Percentiles rank a stretch among this genome's conserved stretches.
Conservation (phyloP, 306 rosid genomes). For the Quercus gilva region DNA sequence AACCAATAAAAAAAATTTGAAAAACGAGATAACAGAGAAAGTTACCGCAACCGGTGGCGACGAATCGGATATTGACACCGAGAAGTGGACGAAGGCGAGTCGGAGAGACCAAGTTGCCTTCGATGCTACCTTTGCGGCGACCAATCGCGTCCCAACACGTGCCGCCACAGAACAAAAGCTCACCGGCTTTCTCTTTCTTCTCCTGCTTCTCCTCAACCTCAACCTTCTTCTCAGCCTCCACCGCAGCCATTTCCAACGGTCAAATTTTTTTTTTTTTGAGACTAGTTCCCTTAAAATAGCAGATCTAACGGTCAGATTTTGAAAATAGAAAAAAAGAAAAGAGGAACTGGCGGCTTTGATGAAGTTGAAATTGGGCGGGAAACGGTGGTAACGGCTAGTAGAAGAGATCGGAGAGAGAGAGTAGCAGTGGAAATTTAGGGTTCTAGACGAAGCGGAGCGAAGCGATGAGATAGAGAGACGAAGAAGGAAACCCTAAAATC, state of each 20-base stretch:
- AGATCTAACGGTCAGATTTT: conserved; percentile 80
- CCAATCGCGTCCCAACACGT: conserved; percentile 86
- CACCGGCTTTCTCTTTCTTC: conserved; percentile 55
- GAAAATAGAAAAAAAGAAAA: conserved; percentile 5
- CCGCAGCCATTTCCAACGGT: conserved; percentile 79
- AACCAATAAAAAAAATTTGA: not conserved
- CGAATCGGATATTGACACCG: conserved; percentile 65
- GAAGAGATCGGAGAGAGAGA: conserved; percentile 40
- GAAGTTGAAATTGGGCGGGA: conserved; percentile 68
- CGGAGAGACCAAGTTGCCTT: conserved; percentile 80
- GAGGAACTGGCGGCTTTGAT: conserved; percentile 12
- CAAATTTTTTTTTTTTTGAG: not conserved
- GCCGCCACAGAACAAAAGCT: conserved; percentile 91
- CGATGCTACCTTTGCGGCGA: conserved; percentile 67
- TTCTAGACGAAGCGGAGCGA: conserved; percentile 12
- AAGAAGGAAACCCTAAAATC: conserved; percentile 71
- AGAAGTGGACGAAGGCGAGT: conserved; percentile 88
- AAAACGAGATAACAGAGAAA: not conserved
- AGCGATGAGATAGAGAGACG: conserved; percentile 35
- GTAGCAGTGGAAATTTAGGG: conserved; percentile 7
- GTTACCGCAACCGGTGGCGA: conserved; percentile 82
- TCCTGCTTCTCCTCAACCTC: conserved; percentile 43
- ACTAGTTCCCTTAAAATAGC: conserved; percentile 13
- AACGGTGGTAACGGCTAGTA: conserved; percentile 50
- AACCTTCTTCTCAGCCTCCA: conserved; percentile 50